Evolutionary conservation across 768 basidiomycete species (phyloP).

Genomic region (Neoboletus magnificus): DNA sequence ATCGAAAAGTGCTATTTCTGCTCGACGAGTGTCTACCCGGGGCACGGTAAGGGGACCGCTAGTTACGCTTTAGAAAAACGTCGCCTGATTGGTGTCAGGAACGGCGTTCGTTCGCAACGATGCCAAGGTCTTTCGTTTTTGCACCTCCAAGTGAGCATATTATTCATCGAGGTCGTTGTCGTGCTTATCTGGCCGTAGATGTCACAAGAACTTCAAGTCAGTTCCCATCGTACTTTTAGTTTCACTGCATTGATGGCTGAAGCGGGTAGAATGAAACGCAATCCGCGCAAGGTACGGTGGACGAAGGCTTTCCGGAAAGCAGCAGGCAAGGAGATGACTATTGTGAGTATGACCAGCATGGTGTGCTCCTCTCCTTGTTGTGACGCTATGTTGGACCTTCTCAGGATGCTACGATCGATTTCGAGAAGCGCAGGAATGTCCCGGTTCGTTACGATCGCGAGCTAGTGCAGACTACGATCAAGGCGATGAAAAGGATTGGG

Average conservation of each 20-base stretch:
- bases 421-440: slow-evolving; percentile 97
- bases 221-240: slow-evolving; percentile 16
- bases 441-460: slow-evolving; percentile 97
- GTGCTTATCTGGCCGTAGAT: slow-evolving; percentile 47
- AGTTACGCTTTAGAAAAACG: neutral
- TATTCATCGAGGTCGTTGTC: neutral
- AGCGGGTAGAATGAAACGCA: slow-evolving; percentile 87
- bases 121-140: slow-evolving; percentile 96
- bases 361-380: neutral
- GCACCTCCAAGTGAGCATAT: slow-evolving; percentile 83
- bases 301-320: slow-evolving; percentile 99
- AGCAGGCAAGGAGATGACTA: slow-evolving; percentile 99
- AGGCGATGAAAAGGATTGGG: slow-evolving; percentile 92
- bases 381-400: neutral
- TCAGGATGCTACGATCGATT: slow-evolving; percentile 97
- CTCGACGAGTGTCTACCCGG: slow-evolving; percentile 94
- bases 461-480: slow-evolving; percentile 85
- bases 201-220: slow-evolving; percentile 99
- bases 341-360: slow-evolving; percentile 52
- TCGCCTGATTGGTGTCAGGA: slow-evolving; percentile 41
- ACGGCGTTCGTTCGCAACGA: slow-evolving; percentile 96
- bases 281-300: slow-evolving; percentile 98
- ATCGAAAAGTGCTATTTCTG: slow-evolving; percentile 99
- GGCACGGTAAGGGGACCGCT: slow-evolving; percentile 62
- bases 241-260: slow-evolving; percentile 1